These are phyloP conservation scores for Cerioporus squamosus DNA, from an alignment of 1,284 basidiomycete genomes.

Conservation along the genomic window DNA sequence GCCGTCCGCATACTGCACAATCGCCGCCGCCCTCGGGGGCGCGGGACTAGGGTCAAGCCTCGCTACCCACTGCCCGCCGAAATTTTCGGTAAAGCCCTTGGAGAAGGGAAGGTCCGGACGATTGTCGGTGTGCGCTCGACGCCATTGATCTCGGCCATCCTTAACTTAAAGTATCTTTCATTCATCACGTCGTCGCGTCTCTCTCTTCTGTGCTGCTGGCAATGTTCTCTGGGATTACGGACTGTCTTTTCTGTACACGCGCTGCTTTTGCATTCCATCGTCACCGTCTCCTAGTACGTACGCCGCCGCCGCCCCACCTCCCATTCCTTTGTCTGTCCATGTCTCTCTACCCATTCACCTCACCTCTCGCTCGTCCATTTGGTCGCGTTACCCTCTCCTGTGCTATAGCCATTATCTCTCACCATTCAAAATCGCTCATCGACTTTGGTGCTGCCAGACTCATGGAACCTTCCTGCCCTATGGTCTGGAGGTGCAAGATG, in stretches of 20 bases:
- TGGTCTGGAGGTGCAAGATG: background rate
- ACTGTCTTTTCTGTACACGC: slow-evolving; percentile 33
- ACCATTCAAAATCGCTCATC: slow-evolving; percentile 3
- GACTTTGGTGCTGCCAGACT: background rate
- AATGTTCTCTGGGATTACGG: slow-evolving; percentile 30
- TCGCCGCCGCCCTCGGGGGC: slow-evolving; percentile 10
- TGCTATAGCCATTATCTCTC: slow-evolving; percentile 25
- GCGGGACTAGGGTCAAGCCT: background rate
- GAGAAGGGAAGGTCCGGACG: slow-evolving; percentile 10
- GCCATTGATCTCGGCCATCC: slow-evolving; percentile 12
- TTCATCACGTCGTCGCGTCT: slow-evolving; percentile 13
- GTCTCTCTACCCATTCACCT: slow-evolving; percentile 2
- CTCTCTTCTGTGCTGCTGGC: slow-evolving; percentile 27
- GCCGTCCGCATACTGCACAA: slow-evolving; percentile 1
- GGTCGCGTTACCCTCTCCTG: slow-evolving; percentile 20
- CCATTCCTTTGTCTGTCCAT: slow-evolving; percentile 13
- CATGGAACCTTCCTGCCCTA: background rate
- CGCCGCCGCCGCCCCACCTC: background rate
- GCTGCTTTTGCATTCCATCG: slow-evolving; percentile 31
- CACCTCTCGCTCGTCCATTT: slow-evolving; percentile 7
- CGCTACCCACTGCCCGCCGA: background rate
- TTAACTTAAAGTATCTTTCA: slow-evolving; percentile 31
- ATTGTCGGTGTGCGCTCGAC: slow-evolving; percentile 5
- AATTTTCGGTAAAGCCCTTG: slow-evolving; percentile 1
- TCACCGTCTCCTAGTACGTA: slow-evolving; percentile 24